Evolutionary conservation across 352 stramenopile species (phyloP).

Genomic region (Globisporangium spinosum): DNA sequence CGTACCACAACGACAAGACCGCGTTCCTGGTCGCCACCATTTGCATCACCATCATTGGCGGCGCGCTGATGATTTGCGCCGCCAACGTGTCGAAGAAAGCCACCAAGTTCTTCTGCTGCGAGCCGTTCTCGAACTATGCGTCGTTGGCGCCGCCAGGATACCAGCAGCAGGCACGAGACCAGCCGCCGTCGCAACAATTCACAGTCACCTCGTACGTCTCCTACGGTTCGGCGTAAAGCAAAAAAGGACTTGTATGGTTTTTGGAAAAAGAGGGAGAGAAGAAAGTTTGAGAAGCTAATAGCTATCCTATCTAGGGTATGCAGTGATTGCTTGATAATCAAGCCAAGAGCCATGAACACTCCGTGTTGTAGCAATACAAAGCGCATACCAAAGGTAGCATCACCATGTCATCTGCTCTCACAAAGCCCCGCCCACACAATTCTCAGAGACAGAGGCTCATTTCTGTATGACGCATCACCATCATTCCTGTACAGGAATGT

Average conservation of each 20-base stretch:
- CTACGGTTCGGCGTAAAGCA: constrained; percentile 4
- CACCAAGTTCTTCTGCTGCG: constrained; percentile 51
- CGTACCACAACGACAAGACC: constrained; percentile 20
- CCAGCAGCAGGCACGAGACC: constrained; percentile 10
- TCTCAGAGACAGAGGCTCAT: neutral
- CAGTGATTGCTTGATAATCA: neutral
- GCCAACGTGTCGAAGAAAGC: constrained; percentile 36
- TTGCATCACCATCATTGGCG: constrained; percentile 41
- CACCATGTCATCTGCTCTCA: too few species aligned
- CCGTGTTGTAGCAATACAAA: neutral
- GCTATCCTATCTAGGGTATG: neutral
- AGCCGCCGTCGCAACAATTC: constrained; percentile 1
- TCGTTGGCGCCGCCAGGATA: neutral
- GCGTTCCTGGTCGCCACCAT: constrained; percentile 26
- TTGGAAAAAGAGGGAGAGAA: neutral
- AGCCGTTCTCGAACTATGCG: constrained; percentile 27
- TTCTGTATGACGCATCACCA: constrained; percentile 3
- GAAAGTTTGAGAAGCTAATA: neutral
- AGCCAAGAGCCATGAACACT: neutral
- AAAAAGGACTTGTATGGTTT: neutral
- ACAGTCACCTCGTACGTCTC: neutral
- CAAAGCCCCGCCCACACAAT: neutral
- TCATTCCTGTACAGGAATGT: constrained; percentile 3
- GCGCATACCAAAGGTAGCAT: neutral
- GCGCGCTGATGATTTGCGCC: constrained; percentile 48